Conservation (phyloP, 148 eudicot genomes). For the Silene conica region DNA sequence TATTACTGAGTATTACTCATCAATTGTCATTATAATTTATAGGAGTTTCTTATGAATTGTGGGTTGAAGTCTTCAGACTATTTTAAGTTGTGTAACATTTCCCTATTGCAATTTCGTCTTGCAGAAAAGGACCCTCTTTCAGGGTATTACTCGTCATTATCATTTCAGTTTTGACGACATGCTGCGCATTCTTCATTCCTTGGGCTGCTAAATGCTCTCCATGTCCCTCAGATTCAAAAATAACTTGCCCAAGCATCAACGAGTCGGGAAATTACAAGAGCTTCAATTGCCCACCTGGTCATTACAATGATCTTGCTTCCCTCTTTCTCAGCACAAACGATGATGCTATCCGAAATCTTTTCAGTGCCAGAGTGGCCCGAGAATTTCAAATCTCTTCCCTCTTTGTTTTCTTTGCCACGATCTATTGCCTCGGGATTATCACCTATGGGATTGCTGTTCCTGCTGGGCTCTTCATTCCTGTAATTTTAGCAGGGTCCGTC, state of each 20-base stretch:
- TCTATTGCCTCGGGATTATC: constrained; percentile 44
- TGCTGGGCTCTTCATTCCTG: constrained; percentile 58
- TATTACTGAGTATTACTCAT: background rate
- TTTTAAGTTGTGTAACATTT: background rate
- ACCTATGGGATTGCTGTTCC: constrained; percentile 63
- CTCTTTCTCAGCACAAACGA: constrained; percentile 52
- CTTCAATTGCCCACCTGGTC: constrained; percentile 43
- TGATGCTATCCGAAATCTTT: constrained; percentile 57
- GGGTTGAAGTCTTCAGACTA: background rate
- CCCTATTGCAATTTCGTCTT: constrained; percentile 4
- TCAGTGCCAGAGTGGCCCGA: constrained; percentile 31
- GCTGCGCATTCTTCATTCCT: constrained; percentile 47
- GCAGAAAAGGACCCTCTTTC: constrained; percentile 48
- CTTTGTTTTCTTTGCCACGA: constrained; percentile 29
- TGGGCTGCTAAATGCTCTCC: constrained; percentile 41
- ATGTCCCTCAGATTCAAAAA: constrained; percentile 31
- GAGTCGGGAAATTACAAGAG: constrained; percentile 47
- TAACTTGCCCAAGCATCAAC: constrained; percentile 37
- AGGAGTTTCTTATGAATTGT: background rate
- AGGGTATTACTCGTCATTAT: constrained; percentile 38
- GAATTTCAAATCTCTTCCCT: constrained; percentile 42
- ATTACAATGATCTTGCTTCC: constrained; percentile 56
- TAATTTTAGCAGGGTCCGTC: constrained; percentile 47
- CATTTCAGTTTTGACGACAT: constrained; percentile 41
- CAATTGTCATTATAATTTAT: constrained; percentile 9